Conservation (phyloP, 345 rosid genomes). For the Jatropha curcas region DNA sequence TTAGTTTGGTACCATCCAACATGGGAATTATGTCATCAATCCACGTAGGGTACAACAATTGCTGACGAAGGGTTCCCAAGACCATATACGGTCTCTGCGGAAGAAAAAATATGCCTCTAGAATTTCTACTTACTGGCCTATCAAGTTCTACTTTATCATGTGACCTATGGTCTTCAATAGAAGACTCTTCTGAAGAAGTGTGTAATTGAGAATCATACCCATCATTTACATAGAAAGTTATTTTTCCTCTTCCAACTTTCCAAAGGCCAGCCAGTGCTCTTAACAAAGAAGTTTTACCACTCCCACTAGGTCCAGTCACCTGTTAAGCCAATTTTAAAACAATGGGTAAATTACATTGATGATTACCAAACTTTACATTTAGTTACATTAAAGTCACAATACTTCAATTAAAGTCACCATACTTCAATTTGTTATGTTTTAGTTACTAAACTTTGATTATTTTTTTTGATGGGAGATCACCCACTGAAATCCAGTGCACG, state of each 20-base stretch:
- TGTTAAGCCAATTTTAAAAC: constrained; percentile 36
- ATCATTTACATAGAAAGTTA: constrained; percentile 62
- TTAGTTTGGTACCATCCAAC: constrained; percentile 31
- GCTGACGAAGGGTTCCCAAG: constrained; percentile 93
- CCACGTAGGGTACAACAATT: constrained; percentile 92
- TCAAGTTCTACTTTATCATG: constrained; percentile 29
- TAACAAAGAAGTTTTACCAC: constrained; percentile 92
- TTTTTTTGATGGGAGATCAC: too few relatives aligned
- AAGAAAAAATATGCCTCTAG: constrained; percentile 68
- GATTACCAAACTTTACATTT: too few relatives aligned
- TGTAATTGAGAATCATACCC: constrained; percentile 32
- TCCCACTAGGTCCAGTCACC: constrained; percentile 93
- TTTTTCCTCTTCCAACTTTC: constrained; percentile 79
- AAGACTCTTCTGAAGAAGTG: constrained; percentile 30
- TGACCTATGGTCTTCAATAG: constrained; percentile 25
- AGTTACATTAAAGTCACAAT: too few relatives aligned
- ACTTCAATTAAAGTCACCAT: too few relatives aligned
- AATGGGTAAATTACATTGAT: too few relatives aligned
- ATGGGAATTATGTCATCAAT: constrained; percentile 29
- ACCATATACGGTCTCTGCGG: constrained; percentile 99
- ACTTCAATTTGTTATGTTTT: too few relatives aligned
- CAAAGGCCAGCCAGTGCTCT: constrained; percentile 97
- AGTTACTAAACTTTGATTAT: too few relatives aligned
- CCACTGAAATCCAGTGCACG: too few relatives aligned
- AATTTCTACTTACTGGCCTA: constrained; percentile 30